These are phyloP conservation scores for Cryphonectria parasitica DNA, from an alignment of 2,329 filamentous ascomycete species.

Conservation along the genomic window DNA sequence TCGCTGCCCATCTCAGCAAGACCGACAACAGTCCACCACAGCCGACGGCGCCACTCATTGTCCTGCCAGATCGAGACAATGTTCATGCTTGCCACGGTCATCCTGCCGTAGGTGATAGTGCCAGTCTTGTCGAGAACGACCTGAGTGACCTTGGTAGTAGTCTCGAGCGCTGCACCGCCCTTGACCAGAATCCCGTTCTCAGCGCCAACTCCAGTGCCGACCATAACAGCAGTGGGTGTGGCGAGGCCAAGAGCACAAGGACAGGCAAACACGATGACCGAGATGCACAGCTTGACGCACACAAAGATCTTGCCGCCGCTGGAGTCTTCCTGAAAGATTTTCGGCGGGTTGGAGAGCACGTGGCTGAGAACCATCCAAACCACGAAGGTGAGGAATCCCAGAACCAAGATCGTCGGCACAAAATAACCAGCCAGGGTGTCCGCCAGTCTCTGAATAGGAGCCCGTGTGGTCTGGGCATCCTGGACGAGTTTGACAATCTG, in stretches of 20 bases:
- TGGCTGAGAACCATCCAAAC: constrained; percentile 96
- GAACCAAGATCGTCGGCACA: constrained; percentile 82
- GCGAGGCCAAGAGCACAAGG: constrained; percentile 95
- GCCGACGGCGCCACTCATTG: constrained; percentile 67
- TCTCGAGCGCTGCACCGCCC: constrained; percentile 89
- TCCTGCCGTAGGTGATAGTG: constrained; percentile 91
- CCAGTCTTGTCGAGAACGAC: constrained; percentile 96
- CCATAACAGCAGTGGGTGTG: constrained; percentile 97
- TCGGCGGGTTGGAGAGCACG: constrained; percentile 78
- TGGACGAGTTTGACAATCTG: constrained; percentile 99
- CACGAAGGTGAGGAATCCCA: constrained; percentile 84
- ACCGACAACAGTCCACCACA: constrained; percentile 97
- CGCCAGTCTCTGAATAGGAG: constrained; percentile 91
- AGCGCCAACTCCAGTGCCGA: constrained; percentile 94
- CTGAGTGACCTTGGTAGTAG: constrained; percentile 85
- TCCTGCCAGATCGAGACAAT: constrained; percentile 71
- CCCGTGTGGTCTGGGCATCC: constrained; percentile 90
- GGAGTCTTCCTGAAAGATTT: constrained; percentile 78
- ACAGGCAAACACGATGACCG: constrained; percentile 97
- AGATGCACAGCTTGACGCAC: constrained; percentile 95
- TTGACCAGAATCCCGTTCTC: constrained; percentile 98
- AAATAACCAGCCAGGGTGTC: constrained; percentile 93
- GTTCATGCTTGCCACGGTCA: constrained; percentile 80
- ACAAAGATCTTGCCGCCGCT: constrained; percentile 95
- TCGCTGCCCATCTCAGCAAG: constrained; percentile 96